Evolutionary conservation across 129 eudicot species (phyloP).

Genomic region (Arctium lappa): DNA sequence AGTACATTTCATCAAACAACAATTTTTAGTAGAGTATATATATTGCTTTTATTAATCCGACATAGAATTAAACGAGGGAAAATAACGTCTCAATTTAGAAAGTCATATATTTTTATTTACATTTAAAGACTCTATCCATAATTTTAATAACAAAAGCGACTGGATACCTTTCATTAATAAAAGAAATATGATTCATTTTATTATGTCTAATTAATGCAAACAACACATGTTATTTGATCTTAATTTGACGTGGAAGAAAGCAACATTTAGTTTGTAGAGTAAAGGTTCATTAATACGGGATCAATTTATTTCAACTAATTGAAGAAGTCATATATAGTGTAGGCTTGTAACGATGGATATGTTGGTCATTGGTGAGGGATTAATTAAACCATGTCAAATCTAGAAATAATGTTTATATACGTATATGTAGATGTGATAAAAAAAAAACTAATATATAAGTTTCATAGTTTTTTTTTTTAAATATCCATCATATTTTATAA

Average conservation of each 20-base stretch:
- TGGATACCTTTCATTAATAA: neutral
- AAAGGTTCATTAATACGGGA: neutral
- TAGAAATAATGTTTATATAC: too few relatives aligned
- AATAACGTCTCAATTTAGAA: neutral
- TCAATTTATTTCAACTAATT: neutral
- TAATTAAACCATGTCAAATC: too few relatives aligned
- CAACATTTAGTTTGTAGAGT: too few relatives aligned
- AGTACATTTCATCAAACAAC: neutral
- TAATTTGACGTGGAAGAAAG: neutral
- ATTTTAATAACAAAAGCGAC: neutral
- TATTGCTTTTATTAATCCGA: neutral
- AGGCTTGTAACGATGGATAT: too few relatives aligned
- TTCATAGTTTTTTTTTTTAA: too few relatives aligned
- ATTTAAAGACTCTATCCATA: neutral
- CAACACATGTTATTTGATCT: too few relatives aligned
- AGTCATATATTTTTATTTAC: neutral
- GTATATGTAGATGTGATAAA: too few relatives aligned
- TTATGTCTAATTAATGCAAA: neutral
- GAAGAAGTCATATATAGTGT: neutral
- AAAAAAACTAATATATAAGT: too few relatives aligned
- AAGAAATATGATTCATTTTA: too few relatives aligned
- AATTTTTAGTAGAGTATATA: neutral
- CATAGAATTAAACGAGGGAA: neutral
- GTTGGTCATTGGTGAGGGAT: too few relatives aligned
- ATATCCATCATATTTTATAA: too few relatives aligned